Conservation (phyloP, 805 yeast species). For the Zygoascus biomembranicola region DNA sequence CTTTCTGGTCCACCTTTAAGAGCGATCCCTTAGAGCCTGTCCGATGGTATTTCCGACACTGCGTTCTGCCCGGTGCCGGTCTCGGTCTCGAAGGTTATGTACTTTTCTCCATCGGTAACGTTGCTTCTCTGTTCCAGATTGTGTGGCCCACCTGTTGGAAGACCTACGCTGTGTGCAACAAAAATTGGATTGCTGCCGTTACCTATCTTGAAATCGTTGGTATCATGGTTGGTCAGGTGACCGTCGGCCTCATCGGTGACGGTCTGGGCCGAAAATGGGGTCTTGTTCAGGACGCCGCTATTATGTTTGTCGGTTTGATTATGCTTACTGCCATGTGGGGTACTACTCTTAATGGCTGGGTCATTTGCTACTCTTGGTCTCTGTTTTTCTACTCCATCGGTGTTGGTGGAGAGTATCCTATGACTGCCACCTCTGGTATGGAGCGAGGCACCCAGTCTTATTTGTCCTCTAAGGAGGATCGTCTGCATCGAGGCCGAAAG, state of each 20-base stretch:
- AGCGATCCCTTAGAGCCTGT: conserved; percentile 29
- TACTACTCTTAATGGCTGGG: conserved; percentile 45
- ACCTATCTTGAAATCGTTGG: conserved; percentile 34
- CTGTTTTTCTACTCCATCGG: conserved; percentile 45
- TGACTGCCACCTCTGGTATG: conserved; percentile 52
- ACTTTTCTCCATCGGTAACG: conserved; percentile 31
- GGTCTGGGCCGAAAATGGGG: conserved; percentile 55
- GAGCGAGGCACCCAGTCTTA: conserved; percentile 41
- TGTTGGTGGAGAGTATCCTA: conserved; percentile 64
- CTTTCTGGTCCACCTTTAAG: conserved; percentile 22
- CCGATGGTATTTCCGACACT: conserved; percentile 29
- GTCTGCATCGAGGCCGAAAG: conserved; percentile 33
- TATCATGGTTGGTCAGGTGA: conserved; percentile 53
- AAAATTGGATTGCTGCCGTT: conserved; percentile 30
- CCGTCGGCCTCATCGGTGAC: conserved; percentile 50
- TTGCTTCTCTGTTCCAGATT: conserved; percentile 23
- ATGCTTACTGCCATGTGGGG: conserved; percentile 58
- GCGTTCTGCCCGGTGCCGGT: conserved; percentile 33
- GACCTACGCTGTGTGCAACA: conserved; percentile 23
- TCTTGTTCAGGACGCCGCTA: conserved; percentile 47
- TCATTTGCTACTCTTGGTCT: conserved; percentile 38
- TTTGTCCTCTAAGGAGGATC: conserved; percentile 26
- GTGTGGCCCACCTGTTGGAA: conserved; percentile 34
- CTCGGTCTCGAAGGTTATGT: conserved; percentile 32
- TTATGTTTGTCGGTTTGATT: conserved; percentile 48